A percentile compares a stretch with the other conserved stretches of the same genome.
Evolutionary conservation across 306 rosid species (phyloP).

Genomic region (Potentilla sterilis): DNA sequence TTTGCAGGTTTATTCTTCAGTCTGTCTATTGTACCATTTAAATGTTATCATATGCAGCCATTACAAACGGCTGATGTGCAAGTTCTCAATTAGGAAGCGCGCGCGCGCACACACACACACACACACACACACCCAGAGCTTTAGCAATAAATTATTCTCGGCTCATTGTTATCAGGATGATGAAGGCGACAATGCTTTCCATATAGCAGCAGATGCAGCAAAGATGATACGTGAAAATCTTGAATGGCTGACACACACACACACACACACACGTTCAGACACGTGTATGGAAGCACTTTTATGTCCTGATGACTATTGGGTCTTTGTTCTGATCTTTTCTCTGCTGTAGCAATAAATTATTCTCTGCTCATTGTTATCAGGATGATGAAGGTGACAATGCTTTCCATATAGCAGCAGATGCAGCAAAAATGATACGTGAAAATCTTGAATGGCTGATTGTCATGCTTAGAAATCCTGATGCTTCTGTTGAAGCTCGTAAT

Average conservation of each 20-base stretch:
- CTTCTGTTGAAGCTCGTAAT: conserved; percentile 85
- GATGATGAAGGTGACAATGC: conserved; percentile 97
- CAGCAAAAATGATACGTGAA: conserved; percentile 95
- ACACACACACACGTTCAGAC: not conserved
- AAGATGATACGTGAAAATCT: conserved; percentile 97
- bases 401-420: conserved; percentile 93
- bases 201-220: conserved; percentile 93
- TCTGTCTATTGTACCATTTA: conserved; percentile 11
- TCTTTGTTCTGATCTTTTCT: not conserved
- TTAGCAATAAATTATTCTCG: conserved; percentile 3
- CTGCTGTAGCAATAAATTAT: not conserved
- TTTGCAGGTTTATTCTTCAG: conserved; percentile 64
- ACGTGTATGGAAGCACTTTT: not conserved
- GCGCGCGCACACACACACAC: too few relatives aligned
- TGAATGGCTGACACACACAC: conserved; percentile 57
- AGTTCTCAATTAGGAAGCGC: too few relatives aligned
- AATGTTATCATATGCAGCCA: not conserved
- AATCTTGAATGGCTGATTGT: conserved; percentile 92
- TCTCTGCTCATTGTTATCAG: conserved; percentile 40
- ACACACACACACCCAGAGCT: too few relatives aligned
- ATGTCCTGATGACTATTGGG: not conserved
- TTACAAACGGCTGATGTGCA: too few relatives aligned
- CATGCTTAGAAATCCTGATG: conserved; percentile 80
- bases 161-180: conserved; percentile 61
- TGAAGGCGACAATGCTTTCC: conserved; percentile 95